phyloP scores from a whole-genome alignment of 2,329 filamentous ascomycete genomes.

The Scedosporium apiospermum region DNA sequence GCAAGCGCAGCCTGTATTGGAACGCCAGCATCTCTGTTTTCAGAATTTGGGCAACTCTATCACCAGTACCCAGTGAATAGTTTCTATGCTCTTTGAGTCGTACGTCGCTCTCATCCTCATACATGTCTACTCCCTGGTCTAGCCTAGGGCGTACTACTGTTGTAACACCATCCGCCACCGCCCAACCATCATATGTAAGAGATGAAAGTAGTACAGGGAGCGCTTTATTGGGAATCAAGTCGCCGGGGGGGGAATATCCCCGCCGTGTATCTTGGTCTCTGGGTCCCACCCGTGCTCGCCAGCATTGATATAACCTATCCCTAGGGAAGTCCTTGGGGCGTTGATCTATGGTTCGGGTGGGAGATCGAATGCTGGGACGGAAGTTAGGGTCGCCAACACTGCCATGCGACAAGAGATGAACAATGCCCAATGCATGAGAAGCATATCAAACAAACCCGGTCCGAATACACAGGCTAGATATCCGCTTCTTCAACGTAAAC shows the following conservation, averaged over 20 bases:
- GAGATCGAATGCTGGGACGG: neutral
- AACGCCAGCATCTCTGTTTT: neutral
- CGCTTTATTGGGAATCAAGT: neutral
- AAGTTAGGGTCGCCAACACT: neutral
- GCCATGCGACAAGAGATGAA: neutral
- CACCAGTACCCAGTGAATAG: neutral
- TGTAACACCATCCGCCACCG: neutral
- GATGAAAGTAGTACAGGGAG: no score
- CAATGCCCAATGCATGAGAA: slow-evolving; percentile 2
- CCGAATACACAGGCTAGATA: neutral
- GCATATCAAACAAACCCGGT: slow-evolving; percentile 5
- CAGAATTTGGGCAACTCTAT: neutral
- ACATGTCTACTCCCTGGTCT: no score
- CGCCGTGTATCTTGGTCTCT: neutral
- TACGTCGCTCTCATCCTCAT: neutral
- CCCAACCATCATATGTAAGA: no score
- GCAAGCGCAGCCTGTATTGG: neutral
- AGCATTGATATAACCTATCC: no score
- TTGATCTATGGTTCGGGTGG: neutral
- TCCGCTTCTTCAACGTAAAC: neutral
- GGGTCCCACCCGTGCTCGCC: neutral
- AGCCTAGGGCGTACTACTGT: no score
- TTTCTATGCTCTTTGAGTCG: neutral
- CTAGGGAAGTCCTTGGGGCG: no score
- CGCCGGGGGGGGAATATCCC: neutral